A percentile compares a stretch with the other conserved stretches of the same genome.
Evolutionary conservation across 2,329 filamentous ascomycete genomes (phyloP).

Genomic region (Botryotinia globosa): DNA sequence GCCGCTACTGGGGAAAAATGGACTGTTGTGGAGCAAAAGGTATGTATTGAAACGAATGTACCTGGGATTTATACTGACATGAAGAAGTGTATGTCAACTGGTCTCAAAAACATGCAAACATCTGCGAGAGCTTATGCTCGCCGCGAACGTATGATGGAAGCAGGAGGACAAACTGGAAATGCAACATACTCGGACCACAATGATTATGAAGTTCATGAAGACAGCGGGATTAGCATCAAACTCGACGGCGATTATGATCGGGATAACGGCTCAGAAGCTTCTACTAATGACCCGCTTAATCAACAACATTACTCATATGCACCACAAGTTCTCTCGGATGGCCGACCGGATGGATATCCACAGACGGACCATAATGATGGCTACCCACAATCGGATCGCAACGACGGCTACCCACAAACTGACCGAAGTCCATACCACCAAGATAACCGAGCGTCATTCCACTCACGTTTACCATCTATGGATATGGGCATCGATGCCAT

Average conservation of each 20-base stretch:
- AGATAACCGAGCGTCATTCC: constrained; percentile 1
- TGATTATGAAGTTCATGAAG: constrained; percentile 42
- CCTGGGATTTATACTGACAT: constrained; percentile 21
- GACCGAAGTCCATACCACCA: constrained; percentile 10
- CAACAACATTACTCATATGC: constrained; percentile 21
- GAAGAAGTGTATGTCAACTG: constrained; percentile 74
- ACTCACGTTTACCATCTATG: constrained; percentile 48
- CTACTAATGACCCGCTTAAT: constrained; percentile 12
- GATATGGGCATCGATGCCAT: constrained; percentile 62
- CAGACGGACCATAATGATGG: constrained; percentile 16
- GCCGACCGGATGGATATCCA: constrained; percentile 18
- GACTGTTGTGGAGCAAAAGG: constrained; percentile 66
- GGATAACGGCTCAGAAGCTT: constrained; percentile 25
- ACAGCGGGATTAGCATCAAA: constrained; percentile 68
- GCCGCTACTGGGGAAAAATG: constrained; percentile 77
- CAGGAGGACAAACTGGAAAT: constrained; percentile 9
- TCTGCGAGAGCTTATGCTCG: constrained; percentile 63
- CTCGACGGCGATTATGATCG: constrained; percentile 43
- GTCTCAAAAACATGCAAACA: constrained; percentile 75
- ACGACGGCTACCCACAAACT: constrained; percentile 5
- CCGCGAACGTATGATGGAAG: constrained; percentile 53
- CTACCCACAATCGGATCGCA: constrained; percentile 8
- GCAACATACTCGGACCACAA: constrained; percentile 8
- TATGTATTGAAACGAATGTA: constrained; percentile 37
- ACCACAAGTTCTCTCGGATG: constrained; percentile 15